These are phyloP conservation scores for Trametes cubensis DNA, from an alignment of 768 basidiomycete genomes.

Conservation along the genomic window DNA sequence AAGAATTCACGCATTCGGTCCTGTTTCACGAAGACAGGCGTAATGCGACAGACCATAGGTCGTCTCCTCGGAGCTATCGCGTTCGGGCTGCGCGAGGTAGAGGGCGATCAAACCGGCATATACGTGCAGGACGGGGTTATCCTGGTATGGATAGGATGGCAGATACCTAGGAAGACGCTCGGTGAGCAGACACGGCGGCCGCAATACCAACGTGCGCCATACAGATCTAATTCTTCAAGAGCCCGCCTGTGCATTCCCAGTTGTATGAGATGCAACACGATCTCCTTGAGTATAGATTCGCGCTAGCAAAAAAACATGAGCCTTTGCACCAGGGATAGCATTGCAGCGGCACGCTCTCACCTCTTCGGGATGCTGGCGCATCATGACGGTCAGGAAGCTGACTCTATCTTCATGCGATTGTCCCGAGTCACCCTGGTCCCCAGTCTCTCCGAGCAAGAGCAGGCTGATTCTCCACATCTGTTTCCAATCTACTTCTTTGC, in stretches of 20 bases:
- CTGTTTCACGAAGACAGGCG: not conserved
- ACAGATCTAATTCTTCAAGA: conserved; percentile 87
- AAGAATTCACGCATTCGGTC: not conserved
- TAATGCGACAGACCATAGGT: conserved; percentile 5
- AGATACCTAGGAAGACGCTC: conserved; percentile 61
- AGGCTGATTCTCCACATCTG: conserved; percentile 71
- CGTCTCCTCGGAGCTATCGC: conserved; percentile 11
- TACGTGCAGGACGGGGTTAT: conserved; percentile 75
- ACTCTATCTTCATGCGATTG: conserved; percentile 42
- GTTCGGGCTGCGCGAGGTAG: conserved; percentile 54
- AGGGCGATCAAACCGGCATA: conserved; percentile 81
- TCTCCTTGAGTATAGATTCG: conserved; percentile 73
- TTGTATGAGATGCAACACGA: conserved; percentile 68
- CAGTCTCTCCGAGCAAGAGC: conserved; percentile 47
- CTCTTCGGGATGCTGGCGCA: conserved; percentile 68
- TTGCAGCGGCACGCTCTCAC: conserved; percentile 42
- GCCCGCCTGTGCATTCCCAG: conserved; percentile 65
- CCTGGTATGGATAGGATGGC: conserved; percentile 85
- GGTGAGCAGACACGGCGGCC: conserved; percentile 4
- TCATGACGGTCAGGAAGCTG: conserved; percentile 69
- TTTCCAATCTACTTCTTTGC: conserved; percentile 79
- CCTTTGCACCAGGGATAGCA: not conserved
- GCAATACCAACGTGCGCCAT: conserved; percentile 28
- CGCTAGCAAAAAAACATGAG: conserved; percentile 47
- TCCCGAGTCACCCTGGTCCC: conserved; percentile 30